Evolutionary conservation across 495 filamentous ascomycete genomes (phyloP), one percentile per base, ranked within the genome.

Genomic region (Aspergillus affinis): DNA sequence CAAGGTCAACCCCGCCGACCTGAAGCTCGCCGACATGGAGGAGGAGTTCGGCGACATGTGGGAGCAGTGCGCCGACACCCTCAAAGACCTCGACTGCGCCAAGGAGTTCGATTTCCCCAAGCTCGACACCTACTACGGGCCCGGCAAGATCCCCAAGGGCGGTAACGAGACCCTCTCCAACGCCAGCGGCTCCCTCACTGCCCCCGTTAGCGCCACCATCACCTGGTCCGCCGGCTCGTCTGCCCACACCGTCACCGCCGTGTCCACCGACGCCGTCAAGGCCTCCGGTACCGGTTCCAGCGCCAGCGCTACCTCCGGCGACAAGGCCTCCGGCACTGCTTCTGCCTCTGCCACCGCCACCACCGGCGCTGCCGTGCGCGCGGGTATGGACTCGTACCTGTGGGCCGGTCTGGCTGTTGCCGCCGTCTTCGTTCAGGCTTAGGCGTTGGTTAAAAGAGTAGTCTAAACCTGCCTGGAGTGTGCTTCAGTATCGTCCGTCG

Each of bases 121-220:
- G 10, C 18, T 51, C 5, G 55, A 51, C 15, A 50, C 51, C 7
- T 66, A 62, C 36, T 61, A 64, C 9, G 45, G 44, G n/a, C 58
- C 61, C 0, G 57, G 47, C 2, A 49, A 57, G 4, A 17, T 66
- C 19, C 66, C 56, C 2, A 44, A 18, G 29, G 61, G 63, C 41
- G 63, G 66, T 2, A 64, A 61, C 3, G 59, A 63, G n/a, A 54
- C 63, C 1, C 45, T 62, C 0, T 64, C 23, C 21, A 69, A 69
- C 17, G 54, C 44, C 4, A 56, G 61, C 29, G 18, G 55, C 2
- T 41, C 36, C 36, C 27, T 69, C 12, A 59, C 61, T 8, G 53
- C 52, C 2, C 66, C 66, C 1, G 54, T 66, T 13, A 64, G 63
- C 19, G 48, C 52, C 13, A 64, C 51, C 17, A 66, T 69, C 5